Percentiles rank a stretch among this genome's conserved stretches.
phyloP scores from a whole-genome alignment of 352 stramenopile genomes.

The Phytophthora litchii region DNA sequence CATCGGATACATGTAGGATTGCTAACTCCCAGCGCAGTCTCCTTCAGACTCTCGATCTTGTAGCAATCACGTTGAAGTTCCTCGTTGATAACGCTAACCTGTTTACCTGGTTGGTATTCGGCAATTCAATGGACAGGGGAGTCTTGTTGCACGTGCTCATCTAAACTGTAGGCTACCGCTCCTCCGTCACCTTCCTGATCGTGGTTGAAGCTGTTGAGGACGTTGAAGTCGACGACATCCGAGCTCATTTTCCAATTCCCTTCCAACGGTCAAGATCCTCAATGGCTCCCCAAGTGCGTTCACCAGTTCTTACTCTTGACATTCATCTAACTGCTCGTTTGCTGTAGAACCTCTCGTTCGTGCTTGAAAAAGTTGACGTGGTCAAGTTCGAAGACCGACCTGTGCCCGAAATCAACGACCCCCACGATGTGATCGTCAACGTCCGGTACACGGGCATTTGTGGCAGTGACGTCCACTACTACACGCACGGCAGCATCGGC shows the following conservation, averaged over 20 bases:
- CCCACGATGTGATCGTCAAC: conserved; percentile 33
- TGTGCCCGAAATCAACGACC: conserved; percentile 28
- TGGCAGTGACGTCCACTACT: conserved; percentile 38
- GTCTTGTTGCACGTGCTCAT: too few species aligned
- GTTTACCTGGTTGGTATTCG: too few species aligned
- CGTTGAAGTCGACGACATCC: background rate
- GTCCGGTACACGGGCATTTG: conserved; percentile 39
- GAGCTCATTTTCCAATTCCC: conserved; percentile 14
- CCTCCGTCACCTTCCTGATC: background rate
- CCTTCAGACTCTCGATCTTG: too few species aligned
- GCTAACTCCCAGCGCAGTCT: too few species aligned
- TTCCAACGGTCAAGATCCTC: background rate
- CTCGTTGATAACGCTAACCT: too few species aligned
- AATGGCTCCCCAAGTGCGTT: conserved; percentile 2
- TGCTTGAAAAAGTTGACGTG: conserved; percentile 33
- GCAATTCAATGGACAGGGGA: too few species aligned
- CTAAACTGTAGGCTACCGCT: too few species aligned
- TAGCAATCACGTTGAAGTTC: too few species aligned
- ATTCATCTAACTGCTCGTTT: background rate
- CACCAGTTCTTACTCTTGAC: background rate
- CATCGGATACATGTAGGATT: too few species aligned
- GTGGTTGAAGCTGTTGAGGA: conserved; percentile 18
- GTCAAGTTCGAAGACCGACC: conserved; percentile 33
- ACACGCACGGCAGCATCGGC: conserved; percentile 37
- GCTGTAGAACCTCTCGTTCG: conserved; percentile 31